Conservation (phyloP, 768 basidiomycete species). For the Chalciporus pseudorubinellus region DNA sequence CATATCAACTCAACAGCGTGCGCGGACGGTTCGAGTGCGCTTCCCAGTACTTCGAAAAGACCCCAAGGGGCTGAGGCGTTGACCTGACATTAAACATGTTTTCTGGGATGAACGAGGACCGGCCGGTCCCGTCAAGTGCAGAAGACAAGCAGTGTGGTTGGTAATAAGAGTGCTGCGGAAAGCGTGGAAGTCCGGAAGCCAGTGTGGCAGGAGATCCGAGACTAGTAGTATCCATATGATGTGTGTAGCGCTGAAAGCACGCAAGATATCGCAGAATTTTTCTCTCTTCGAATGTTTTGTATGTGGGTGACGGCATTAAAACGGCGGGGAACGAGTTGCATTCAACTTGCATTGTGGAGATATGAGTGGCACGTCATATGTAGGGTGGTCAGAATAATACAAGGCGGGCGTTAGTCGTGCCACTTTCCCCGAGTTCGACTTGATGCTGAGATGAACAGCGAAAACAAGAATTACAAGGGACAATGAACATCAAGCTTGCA, state of each 20-base stretch:
- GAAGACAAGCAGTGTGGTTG: background rate
- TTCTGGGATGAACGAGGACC: constrained; percentile 1
- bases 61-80: no score
- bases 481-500: background rate
- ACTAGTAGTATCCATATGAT: constrained; percentile 4
- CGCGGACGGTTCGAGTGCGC: background rate
- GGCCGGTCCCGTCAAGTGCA: constrained; percentile 20
- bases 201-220: background rate
- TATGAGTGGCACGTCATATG: background rate
- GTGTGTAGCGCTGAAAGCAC: background rate
- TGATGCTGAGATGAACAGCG: no score
- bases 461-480: background rate
- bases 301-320: background rate
- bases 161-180: constrained; percentile 14
- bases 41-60: background rate
- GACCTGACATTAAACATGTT: background rate
- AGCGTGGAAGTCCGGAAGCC: constrained; percentile 5
- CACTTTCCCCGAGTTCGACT: background rate
- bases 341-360: background rate
- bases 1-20: no score
- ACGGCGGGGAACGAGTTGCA: background rate
- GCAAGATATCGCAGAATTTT: no score
- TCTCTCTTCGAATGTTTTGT: no score
- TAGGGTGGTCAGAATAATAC: background rate
- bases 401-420: background rate